Evolutionary conservation across 1,284 basidiomycete genomes (phyloP).

Genomic region (Mycena citricolor): DNA sequence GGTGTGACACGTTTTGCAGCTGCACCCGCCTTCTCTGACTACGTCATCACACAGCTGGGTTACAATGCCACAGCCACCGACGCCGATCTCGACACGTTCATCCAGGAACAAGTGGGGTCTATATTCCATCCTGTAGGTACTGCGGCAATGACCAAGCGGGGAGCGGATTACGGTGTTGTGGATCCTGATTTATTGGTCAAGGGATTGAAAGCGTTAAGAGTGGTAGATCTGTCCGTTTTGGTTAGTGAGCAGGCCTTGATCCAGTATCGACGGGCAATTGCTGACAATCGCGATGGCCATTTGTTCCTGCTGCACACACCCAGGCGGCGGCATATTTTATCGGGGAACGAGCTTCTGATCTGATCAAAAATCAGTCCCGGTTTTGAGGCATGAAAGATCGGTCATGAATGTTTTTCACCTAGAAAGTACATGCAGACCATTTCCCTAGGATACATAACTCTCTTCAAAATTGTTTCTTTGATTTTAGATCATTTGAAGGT

Average conservation of each 20-base stretch:
- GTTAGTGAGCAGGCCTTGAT: constrained; percentile 23
- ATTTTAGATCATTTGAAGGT: too few species aligned
- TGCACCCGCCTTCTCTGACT: constrained; percentile 22
- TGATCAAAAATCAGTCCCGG: constrained; percentile 14
- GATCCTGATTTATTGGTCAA: constrained; percentile 40
- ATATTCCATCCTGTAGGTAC: constrained; percentile 37
- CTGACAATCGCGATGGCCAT: constrained; percentile 7
- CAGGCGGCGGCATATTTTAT: constrained; percentile 22
- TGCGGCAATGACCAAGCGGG: constrained; percentile 30
- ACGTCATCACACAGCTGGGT: constrained; percentile 13
- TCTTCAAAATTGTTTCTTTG: too few species aligned
- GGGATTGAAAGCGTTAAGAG: constrained; percentile 36
- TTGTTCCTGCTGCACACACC: constrained; percentile 22
- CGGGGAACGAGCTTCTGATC: constrained; percentile 22
- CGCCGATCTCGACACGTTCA: constrained; percentile 31
- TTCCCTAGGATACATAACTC: too few species aligned
- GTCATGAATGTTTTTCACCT: too few species aligned
- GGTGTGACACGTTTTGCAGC: constrained; percentile 23
- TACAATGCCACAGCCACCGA: constrained; percentile 27
- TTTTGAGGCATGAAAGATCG: too few species aligned
- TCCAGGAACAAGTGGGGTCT: constrained; percentile 31
- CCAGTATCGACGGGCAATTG: constrained; percentile 33
- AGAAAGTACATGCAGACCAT: too few species aligned
- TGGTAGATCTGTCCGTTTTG: constrained; percentile 42
- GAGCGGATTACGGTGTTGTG: constrained; percentile 32